Conservation (phyloP, 2,329 filamentous ascomycete genomes). For the Hypoxylon sp. region DNA sequence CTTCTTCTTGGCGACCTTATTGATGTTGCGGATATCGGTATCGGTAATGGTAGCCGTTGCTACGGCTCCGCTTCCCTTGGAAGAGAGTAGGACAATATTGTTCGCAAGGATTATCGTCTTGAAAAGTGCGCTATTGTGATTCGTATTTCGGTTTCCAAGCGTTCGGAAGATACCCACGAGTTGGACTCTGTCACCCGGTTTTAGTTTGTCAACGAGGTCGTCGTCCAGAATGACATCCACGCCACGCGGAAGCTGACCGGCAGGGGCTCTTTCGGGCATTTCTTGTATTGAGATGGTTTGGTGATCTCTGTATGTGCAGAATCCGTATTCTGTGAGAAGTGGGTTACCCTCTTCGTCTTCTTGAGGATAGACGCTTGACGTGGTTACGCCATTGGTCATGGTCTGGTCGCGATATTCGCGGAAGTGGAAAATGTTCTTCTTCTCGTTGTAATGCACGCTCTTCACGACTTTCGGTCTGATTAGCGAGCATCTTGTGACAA, state of each 20-base stretch:
- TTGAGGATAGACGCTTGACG: constrained; percentile 91
- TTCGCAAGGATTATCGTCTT: constrained; percentile 95
- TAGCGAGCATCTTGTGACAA: constrained; percentile 94
- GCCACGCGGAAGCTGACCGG: constrained; percentile 92
- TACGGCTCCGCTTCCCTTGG: constrained; percentile 94
- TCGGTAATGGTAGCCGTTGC: constrained; percentile 94
- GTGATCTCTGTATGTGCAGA: constrained; percentile 95
- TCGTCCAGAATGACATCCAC: constrained; percentile 98
- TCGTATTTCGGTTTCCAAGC: constrained; percentile 92
- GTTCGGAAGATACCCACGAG: constrained; percentile 97
- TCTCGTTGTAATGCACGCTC: constrained; percentile 96
- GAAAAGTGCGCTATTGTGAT: constrained; percentile 91
- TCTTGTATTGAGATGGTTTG: constrained; percentile 99
- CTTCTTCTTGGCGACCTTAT: constrained; percentile 94
- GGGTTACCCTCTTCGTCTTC: constrained; percentile 95
- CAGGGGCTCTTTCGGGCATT: constrained; percentile 97
- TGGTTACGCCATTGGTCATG: constrained; percentile 92
- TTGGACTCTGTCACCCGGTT: constrained; percentile 95
- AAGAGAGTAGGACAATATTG: constrained; percentile 93
- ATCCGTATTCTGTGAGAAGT: constrained; percentile 93
- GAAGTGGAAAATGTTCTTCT: constrained; percentile 86
- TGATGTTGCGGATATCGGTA: constrained; percentile 98
- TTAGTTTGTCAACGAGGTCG: constrained; percentile 93
- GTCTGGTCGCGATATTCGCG: constrained; percentile 96
- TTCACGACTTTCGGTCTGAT: constrained; percentile 98